A percentile compares a stretch with the other conserved stretches of the same genome.
Conservation (phyloP, 2,329 filamentous ascomycete species). For the Dothideomycetes sp. region DNA sequence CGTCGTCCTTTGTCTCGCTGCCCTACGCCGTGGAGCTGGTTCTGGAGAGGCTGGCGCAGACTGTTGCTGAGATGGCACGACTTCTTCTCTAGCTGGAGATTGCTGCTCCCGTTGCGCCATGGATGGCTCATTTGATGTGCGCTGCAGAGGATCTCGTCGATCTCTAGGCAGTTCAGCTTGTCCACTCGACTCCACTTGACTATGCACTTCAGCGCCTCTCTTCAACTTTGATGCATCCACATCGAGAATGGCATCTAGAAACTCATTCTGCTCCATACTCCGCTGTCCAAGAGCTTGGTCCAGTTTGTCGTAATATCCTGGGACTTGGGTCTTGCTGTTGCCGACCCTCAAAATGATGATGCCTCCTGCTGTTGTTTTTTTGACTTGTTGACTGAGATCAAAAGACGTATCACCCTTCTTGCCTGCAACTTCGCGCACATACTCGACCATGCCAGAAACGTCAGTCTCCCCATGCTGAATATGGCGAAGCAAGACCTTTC, state of each 20-base stretch:
- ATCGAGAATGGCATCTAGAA: conserved; percentile 78
- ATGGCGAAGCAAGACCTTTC: conserved; percentile 64
- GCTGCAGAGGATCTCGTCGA: not conserved
- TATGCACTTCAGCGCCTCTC: conserved; percentile 44
- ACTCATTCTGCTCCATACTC: conserved; percentile 79
- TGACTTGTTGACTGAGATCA: conserved; percentile 17
- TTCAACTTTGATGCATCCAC: conserved; percentile 65
- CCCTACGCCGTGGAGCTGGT: conserved; percentile 6
- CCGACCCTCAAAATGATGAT: conserved; percentile 70
- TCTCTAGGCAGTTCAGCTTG: not conserved
- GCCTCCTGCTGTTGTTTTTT: conserved; percentile 30
- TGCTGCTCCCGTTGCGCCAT: not conserved
- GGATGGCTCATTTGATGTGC: not conserved
- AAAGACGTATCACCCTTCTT: conserved; percentile 47
- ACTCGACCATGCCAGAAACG: conserved; percentile 61
- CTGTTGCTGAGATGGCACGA: conserved; percentile 6
- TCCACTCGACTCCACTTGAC: too few relatives aligned
- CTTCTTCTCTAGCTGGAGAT: not conserved
- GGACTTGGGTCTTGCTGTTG: conserved; percentile 28
- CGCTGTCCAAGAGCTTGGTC: conserved; percentile 67
- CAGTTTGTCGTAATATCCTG: conserved; percentile 30
- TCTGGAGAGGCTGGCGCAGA: not conserved
- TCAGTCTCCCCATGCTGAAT: conserved; percentile 54
- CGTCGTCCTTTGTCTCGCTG: conserved; percentile 25
- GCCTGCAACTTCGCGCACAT: conserved; percentile 63